Conservation (phyloP, 2,329 filamentous ascomycete species). For the Cladosporium sp. region DNA sequence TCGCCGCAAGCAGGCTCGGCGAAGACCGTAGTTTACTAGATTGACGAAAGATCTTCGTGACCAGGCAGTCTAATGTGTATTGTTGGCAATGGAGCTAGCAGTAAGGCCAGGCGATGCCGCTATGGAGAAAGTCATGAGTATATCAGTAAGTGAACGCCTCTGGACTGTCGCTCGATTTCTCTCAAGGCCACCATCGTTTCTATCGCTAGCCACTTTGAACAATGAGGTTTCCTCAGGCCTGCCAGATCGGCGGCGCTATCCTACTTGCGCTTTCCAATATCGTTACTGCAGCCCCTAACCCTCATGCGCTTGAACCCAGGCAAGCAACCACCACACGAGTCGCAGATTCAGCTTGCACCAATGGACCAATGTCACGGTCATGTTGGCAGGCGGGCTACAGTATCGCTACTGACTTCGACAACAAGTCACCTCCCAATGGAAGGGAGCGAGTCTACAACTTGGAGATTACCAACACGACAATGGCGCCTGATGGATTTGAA, state of each 20-base stretch:
- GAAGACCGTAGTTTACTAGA: too few species aligned
- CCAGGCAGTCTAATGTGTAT: too few species aligned
- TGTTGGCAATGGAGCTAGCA: too few species aligned
- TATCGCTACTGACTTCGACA: slow-evolving; percentile 33
- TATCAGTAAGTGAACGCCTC: too few species aligned
- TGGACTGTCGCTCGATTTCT: not conserved
- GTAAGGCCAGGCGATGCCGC: too few species aligned
- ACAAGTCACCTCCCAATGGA: slow-evolving; percentile 34
- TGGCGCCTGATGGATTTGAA: slow-evolving; percentile 43
- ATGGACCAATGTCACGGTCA: slow-evolving; percentile 30
- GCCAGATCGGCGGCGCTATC: not conserved
- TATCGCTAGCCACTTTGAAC: too few species aligned
- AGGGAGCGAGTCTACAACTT: slow-evolving; percentile 39
- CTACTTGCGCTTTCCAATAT: not conserved
- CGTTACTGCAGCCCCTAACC: not conserved
- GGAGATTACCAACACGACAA: slow-evolving; percentile 38
- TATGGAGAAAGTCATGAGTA: too few species aligned
- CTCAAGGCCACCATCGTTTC: too few species aligned
- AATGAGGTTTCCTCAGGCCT: not conserved
- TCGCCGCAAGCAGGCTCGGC: too few species aligned
- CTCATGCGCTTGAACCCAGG: not conserved
- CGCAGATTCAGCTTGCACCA: slow-evolving; percentile 30
- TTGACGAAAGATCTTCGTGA: too few species aligned
- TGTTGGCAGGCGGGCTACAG: slow-evolving; percentile 37
- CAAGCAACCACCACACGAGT: not conserved